These are phyloP conservation scores for Hortiboletus rubellus DNA, from an alignment of 1,284 basidiomycete species.

Conservation along the genomic window DNA sequence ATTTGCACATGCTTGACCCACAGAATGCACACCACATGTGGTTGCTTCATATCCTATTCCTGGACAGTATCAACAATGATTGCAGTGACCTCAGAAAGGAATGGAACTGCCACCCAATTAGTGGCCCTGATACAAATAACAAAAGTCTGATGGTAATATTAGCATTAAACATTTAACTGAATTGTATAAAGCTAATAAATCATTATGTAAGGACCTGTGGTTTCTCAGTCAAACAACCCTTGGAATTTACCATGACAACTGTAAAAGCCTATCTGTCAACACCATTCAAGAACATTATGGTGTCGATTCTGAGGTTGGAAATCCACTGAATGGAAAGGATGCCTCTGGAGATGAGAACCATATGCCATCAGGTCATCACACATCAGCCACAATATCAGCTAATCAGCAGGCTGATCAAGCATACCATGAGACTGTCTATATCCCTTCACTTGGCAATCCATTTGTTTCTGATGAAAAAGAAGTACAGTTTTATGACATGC, in stretches of 20 bases:
- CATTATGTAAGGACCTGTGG: slow-evolving; percentile 6
- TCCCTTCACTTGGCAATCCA: background rate
- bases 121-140: background rate
- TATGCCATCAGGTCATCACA: too few species aligned
- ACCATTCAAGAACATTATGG: background rate
- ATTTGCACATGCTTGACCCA: slow-evolving; percentile 19
- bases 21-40: slow-evolving; percentile 26
- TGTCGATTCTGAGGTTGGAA: background rate
- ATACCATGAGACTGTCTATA: background rate
- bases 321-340: background rate
- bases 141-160: background rate
- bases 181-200: background rate
- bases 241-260: slow-evolving; percentile 6
- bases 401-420: too few species aligned
- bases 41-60: slow-evolving; percentile 32
- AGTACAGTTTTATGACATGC: background rate
- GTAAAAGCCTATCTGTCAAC: background rate
- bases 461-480: background rate
- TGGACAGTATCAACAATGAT: slow-evolving; percentile 13
- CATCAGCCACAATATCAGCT: too few species aligned
- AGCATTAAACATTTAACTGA: background rate
- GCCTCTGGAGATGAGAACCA: background rate
- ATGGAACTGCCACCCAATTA: slow-evolving; percentile 29
- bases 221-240: slow-evolving; percentile 9
- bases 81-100: slow-evolving; percentile 23